These are phyloP conservation scores for Ogataea chonburiensis DNA, from an alignment of 805 yeast genomes.

Conservation along the genomic window DNA sequence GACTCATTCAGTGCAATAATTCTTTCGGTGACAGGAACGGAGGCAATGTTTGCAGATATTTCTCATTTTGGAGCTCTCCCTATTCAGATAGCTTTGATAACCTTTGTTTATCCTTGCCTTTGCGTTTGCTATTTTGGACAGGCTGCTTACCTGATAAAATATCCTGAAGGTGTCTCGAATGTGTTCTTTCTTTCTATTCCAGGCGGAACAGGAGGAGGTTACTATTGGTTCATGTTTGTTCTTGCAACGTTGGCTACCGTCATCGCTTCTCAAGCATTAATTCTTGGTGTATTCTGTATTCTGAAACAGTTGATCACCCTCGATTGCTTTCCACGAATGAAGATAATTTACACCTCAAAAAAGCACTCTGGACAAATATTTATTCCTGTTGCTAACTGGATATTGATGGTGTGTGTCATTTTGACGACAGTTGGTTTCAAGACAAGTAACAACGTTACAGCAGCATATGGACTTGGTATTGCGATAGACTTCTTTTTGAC, in stretches of 20 bases:
- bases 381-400: constrained; percentile 49
- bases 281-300: constrained; percentile 54
- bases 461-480: constrained; percentile 62
- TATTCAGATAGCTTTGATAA: constrained; percentile 45
- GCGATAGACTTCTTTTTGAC: constrained; percentile 56
- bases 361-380: constrained; percentile 49
- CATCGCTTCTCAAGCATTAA: constrained; percentile 61
- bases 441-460: constrained; percentile 49
- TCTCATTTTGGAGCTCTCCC: constrained; percentile 55
- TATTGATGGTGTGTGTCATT: constrained; percentile 51
- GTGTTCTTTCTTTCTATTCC: constrained; percentile 52
- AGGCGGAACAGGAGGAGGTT: constrained; percentile 42
- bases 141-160: constrained; percentile 44
- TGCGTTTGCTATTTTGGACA: constrained; percentile 58
- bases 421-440: constrained; percentile 52
- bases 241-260: constrained; percentile 54
- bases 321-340: constrained; percentile 53
- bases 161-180: constrained; percentile 41
- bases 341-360: constrained; percentile 44
- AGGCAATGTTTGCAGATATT: constrained; percentile 64
- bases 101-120: constrained; percentile 51
- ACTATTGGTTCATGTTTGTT: constrained; percentile 52
- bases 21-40: constrained; percentile 58
- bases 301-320: constrained; percentile 50
- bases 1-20: constrained; percentile 50